These are phyloP conservation scores for Pseudopyrenochaeta lycopersici DNA, from an alignment of 2,329 filamentous ascomycete genomes.

Conservation along the genomic window DNA sequence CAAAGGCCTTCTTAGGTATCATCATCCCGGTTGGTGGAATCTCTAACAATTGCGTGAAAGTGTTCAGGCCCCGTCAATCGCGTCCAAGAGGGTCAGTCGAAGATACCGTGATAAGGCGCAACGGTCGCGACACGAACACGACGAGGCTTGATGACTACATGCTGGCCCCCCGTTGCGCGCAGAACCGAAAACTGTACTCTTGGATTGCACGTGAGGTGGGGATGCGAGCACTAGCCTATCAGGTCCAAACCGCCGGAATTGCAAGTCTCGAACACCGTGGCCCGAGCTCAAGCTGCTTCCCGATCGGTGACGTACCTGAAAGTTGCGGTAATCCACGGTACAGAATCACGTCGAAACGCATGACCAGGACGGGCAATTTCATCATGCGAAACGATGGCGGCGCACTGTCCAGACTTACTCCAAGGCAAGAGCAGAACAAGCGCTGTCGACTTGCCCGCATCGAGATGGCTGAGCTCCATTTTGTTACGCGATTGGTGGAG, in stretches of 20 bases:
- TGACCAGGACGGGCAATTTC: conserved; percentile 5
- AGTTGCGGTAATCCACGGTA: not conserved
- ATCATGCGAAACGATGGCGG: conserved; percentile 13
- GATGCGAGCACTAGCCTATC: conserved; percentile 14
- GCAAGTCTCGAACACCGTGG: conserved; percentile 5
- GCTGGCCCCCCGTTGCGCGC: not conserved
- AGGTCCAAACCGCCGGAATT: conserved; percentile 9
- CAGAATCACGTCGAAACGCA: conserved; percentile 12
- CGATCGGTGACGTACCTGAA: conserved; percentile 27
- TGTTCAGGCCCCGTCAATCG: not conserved
- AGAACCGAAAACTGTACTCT: not conserved
- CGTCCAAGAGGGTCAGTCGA: not conserved
- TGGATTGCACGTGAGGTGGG: conserved; percentile 9
- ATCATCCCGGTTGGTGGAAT: conserved; percentile 19
- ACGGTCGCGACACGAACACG: not conserved
- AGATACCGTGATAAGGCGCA: conserved; percentile 2
- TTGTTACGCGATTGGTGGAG: conserved; percentile 20
- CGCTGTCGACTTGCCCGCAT: conserved; percentile 19
- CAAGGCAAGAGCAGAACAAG: conserved; percentile 8
- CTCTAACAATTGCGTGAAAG: not conserved
- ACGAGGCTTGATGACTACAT: conserved; percentile 6
- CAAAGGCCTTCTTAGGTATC: conserved; percentile 31
- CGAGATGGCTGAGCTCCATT: conserved; percentile 29
- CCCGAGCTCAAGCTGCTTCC: conserved; percentile 9
- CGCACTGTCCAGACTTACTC: conserved; percentile 24